Base-by-base conservation (phyloP, 352 stramenopile species). In the Globisporangium yorkense region DNA sequence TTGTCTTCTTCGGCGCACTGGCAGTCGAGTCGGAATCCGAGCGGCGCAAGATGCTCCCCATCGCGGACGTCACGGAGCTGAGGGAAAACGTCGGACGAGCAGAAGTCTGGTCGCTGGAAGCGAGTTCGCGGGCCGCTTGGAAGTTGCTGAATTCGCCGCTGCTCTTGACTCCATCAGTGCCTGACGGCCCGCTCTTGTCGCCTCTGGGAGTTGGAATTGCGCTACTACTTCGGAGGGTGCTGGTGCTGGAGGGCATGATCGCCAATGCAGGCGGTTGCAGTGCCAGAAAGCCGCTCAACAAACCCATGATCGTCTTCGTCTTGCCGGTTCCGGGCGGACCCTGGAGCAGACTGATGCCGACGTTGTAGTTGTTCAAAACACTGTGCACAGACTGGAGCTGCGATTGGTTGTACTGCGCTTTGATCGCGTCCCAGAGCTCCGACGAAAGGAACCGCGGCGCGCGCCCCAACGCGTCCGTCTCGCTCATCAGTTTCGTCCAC, bases 251-350 rank as follows among this genome's bases (percentile, higher is more conserved):
- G 62, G 61, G 59, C 54, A 84, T 74, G 21, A 88, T 57, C 5
- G 78, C 59, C 31, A 76, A 67, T 12, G 78, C 63, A 27, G 82
- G 82, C 29, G 84, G 67, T 49, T 75, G 70, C 24, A 94, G 60
- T 33, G 86, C 64, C 7, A 96, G 44, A 39, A 94, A 79, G 6
- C 86, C 81, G 47, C 84, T 93, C 1, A 96, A 59, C 8, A 96
- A 49, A 0, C 70, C 86, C 79, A 96, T 88, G 46, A 97, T 94
- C 4, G 91, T 98, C 58, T 94, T 94, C 2, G 94, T 98, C 68
- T 98, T 98, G 37, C 94, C 94, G 18, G 92, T 98, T 58, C 96
- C 95, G 1, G 96, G 96, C 6, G 96, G 96, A 15, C 96, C 96
- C 75, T 99, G 96, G 5, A 99, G 76, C 31, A 96, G 53, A n/a